Evolutionary conservation across 106 monocot genomes (phyloP).

Genomic region (Agapanthus africanus): DNA sequence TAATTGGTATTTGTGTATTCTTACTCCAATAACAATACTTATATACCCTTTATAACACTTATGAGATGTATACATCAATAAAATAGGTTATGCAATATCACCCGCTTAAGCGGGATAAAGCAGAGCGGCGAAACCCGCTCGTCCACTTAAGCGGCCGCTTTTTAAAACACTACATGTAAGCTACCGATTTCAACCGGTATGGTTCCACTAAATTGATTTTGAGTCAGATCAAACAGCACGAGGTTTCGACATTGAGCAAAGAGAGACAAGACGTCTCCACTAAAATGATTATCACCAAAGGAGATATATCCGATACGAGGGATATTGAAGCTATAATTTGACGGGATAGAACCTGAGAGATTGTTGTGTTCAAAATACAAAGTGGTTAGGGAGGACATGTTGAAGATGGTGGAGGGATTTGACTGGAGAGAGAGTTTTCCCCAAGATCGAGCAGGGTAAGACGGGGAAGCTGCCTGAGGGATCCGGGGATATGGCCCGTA

Average conservation of each 20-base stretch:
- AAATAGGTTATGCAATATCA: no score
- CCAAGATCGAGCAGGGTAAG: conserved; percentile 1
- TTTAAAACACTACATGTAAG: no score
- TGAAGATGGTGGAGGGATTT: conserved; percentile 13
- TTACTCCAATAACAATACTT: no score
- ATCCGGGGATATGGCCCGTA: conserved; percentile 8
- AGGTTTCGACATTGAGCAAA: background rate
- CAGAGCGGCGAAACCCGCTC: no score
- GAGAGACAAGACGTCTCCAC: background rate
- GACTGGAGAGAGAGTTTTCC: conserved; percentile 7
- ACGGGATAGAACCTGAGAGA: conserved; percentile 6
- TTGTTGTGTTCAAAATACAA: conserved; percentile 10
- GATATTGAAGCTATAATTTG: background rate
- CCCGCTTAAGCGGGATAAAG: no score
- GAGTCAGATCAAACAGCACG: background rate
- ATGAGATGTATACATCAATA: no score
- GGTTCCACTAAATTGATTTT: conserved; percentile 3
- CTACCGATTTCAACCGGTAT: conserved; percentile 4
- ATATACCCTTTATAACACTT: no score
- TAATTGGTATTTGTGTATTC: no score
- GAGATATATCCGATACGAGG: conserved; percentile 2
- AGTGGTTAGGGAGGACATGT: conserved; percentile 5
- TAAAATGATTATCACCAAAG: background rate
- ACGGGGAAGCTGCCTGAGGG: conserved; percentile 10
- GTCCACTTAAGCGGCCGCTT: no score